Evolutionary conservation across 2,329 filamentous ascomycete genomes (phyloP).

Genomic region (Claviceps pazoutovae): DNA sequence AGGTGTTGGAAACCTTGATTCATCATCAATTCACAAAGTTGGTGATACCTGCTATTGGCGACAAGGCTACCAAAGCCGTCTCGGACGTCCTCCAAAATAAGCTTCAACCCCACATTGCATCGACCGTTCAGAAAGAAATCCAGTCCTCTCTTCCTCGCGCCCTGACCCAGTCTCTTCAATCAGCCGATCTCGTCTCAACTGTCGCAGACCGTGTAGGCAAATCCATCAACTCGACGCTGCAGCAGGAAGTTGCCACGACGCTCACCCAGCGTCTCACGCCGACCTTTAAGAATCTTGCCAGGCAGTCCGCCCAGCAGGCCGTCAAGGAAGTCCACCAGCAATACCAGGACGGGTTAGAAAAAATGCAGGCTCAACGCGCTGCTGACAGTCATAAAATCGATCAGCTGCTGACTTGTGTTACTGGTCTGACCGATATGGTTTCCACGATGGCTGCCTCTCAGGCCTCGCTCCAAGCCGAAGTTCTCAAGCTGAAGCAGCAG

Average conservation of each 20-base stretch:
- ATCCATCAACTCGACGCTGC: slow-evolving; percentile 52
- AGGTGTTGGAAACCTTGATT: slow-evolving; percentile 64
- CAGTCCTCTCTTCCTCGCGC: slow-evolving; percentile 57
- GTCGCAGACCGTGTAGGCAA: slow-evolving; percentile 57
- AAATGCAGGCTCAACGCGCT: slow-evolving; percentile 34
- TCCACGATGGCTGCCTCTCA: slow-evolving; percentile 56
- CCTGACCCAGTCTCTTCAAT: slow-evolving; percentile 40
- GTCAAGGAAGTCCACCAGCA: slow-evolving; percentile 54
- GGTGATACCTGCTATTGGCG: slow-evolving; percentile 61
- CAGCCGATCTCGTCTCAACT: slow-evolving; percentile 55
- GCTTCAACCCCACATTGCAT: slow-evolving; percentile 52
- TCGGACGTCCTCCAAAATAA: slow-evolving; percentile 57
- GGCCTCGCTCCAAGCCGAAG: slow-evolving; percentile 51
- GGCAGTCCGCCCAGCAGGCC: slow-evolving; percentile 53
- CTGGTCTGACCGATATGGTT: slow-evolving; percentile 53
- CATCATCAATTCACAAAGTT: slow-evolving; percentile 59
- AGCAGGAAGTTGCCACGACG: slow-evolving; percentile 50
- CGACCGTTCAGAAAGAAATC: slow-evolving; percentile 57
- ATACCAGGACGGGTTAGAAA: slow-evolving; percentile 35
- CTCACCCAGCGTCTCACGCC: slow-evolving; percentile 53
- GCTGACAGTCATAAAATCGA: slow-evolving; percentile 53
- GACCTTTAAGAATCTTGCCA: slow-evolving; percentile 48
- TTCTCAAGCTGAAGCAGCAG: slow-evolving; percentile 43
- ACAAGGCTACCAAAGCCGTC: slow-evolving; percentile 52
- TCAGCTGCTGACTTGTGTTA: slow-evolving; percentile 53